Evolutionary conservation across 2,329 filamentous ascomycete species (phyloP), one percentile per base, ranked within the genome.

Genomic region (Xylaria sp.): DNA sequence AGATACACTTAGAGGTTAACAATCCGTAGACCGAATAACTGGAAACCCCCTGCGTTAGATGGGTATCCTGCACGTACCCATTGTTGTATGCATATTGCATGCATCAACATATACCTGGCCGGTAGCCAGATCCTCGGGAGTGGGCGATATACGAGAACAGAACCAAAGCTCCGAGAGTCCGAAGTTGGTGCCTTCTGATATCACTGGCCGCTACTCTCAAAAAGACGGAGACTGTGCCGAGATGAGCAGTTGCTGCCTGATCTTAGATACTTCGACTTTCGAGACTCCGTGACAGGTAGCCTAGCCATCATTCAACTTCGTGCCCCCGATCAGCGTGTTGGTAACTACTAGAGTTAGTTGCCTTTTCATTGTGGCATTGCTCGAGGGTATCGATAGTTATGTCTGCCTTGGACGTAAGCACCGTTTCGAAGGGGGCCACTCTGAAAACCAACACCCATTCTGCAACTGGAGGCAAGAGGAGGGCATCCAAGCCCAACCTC

Each of bases 241-340:
- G 55, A 20, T 25, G 42, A 33, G 11, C n/a, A 50, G 10, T 63
- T 62, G 57, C 15, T 66, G 66, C 66, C 63, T 66, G 58, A 31
- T 17, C 5, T 29, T 5, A 13, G 39, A 59, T 49, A 22, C 25
- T 47, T 31, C 13, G 44, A 17, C 38, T 36, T 47, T 33, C 50
- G n/a, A 47, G n/a, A 25, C 3, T 20, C 38, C 25, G 31, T 47
- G 39, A 25, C 13, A 20, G 44, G 65, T 45, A 56, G 44, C 56
- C 51, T 63, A 39, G 64, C 56, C 56, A 63, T 55, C 27, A 29
- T 31, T 33, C 25, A 13, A 42, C 53, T 15, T 39, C 49, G 29
- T 20, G 25, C 6, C 49, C 11, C 27, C 27, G 27, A 33, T 11
- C 17, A n/a, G 17, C 17, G 53, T 45, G n/a, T 49, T 10, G 42